These are phyloP conservation scores for Xerocomus amazonicus DNA, from an alignment of 1,284 basidiomycete species.

Conservation along the genomic window DNA sequence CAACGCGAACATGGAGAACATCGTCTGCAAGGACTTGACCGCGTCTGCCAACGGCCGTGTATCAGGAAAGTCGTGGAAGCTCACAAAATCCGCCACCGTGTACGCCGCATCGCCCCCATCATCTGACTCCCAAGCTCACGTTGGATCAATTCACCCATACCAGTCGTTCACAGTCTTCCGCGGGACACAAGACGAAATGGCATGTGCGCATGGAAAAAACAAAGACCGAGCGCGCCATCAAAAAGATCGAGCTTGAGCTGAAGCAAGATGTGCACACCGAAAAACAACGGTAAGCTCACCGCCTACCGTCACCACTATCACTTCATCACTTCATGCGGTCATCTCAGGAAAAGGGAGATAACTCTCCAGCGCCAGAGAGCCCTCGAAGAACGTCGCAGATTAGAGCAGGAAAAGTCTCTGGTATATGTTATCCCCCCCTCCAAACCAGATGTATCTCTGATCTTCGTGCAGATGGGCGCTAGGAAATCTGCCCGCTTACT, in stretches of 20 bases:
- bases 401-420: conserved; percentile 72
- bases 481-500: conserved; percentile 68
- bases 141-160: conserved; percentile 6
- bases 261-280: conserved; percentile 74
- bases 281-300: conserved; percentile 46
- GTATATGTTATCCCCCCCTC: conserved; percentile 34
- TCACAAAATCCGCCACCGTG: conserved; percentile 58
- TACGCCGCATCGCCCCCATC: conserved; percentile 31
- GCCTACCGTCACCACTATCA: neutral
- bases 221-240: conserved; percentile 61
- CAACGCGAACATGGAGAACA: neutral
- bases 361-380: conserved; percentile 66
- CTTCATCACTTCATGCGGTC: conserved; percentile 1
- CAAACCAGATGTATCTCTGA: conserved; percentile 6
- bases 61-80: conserved; percentile 71
- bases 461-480: conserved; percentile 63
- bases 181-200: conserved; percentile 67
- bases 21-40: conserved; percentile 37
- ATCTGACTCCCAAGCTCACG: neutral
- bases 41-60: conserved; percentile 56
- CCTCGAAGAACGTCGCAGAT: conserved; percentile 62
- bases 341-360: conserved; percentile 57
- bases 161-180: conserved; percentile 67
- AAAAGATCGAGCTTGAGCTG: conserved; percentile 67
- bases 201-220: conserved; percentile 66